A percentile compares a stretch with the other conserved stretches of the same genome.
phyloP scores from a whole-genome alignment of 306 rosid species.

The Vigna nakashimae region DNA sequence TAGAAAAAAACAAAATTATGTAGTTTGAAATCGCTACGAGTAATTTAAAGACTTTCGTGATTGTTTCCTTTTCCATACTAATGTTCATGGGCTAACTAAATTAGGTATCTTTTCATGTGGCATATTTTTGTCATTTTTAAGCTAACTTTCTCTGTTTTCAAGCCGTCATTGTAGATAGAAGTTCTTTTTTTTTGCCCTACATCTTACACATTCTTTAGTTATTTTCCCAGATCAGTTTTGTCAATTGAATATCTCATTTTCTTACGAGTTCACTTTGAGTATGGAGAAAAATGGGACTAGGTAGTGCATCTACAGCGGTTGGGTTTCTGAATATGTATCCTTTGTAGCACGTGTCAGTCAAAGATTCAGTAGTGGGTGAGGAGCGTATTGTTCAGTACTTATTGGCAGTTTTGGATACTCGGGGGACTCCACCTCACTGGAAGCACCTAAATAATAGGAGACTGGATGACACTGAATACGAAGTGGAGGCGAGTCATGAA shows the following conservation, averaged over 20 bases:
- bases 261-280: constrained; percentile 1
- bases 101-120: constrained; percentile 22
- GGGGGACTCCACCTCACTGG: constrained; percentile 92
- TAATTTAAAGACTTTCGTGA: background rate
- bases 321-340: constrained; percentile 24
- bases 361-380: constrained; percentile 92
- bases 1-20: constrained; percentile 6
- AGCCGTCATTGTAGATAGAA: background rate
- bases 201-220: constrained; percentile 3
- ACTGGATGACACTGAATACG: constrained; percentile 63
- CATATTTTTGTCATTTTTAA: constrained; percentile 7
- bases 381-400: constrained; percentile 90
- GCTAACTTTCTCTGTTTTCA: background rate
- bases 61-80: background rate
- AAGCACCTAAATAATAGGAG: constrained; percentile 66
- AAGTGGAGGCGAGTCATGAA: constrained; percentile 49
- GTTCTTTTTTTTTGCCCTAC: constrained; percentile 15
- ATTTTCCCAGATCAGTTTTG: background rate
- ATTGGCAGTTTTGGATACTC: constrained; percentile 74
- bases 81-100: constrained; percentile 4
- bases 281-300: background rate
- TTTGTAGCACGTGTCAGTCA: constrained; percentile 58
- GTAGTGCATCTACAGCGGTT: constrained; percentile 26
- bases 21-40: background rate
- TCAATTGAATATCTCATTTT: constrained; percentile 11